phyloP scores from a whole-genome alignment of 139 green algal species.

The Marvania coccoides region DNA sequence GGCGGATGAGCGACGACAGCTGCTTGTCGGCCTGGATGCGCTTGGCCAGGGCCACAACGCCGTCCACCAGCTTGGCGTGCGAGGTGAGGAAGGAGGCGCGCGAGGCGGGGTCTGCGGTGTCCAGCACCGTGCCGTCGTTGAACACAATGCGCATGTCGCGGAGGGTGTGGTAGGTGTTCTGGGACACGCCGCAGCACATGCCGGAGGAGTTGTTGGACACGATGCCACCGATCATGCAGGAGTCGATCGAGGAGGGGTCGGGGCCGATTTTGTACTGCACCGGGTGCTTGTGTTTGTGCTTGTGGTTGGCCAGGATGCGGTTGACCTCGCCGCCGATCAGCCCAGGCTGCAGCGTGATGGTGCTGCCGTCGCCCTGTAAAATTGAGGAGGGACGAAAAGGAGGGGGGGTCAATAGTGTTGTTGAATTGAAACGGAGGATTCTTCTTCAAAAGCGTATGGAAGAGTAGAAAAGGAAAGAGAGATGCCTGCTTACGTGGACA shows the following conservation, averaged over 20 bases:
- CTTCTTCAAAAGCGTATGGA: too few species aligned
- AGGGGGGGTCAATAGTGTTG: too few species aligned
- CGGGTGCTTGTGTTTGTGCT: conserved; percentile 39
- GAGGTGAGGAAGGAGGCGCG: conserved; percentile 67
- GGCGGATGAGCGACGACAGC: conserved; percentile 81
- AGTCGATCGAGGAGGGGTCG: conserved; percentile 93
- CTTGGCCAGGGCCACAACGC: conserved; percentile 62
- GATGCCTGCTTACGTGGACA: conserved; percentile 54
- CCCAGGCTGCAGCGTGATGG: conserved; percentile 90
- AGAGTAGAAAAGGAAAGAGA: not conserved
- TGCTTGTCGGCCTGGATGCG: conserved; percentile 66
- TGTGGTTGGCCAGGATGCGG: conserved; percentile 61
- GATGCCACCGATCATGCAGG: conserved; percentile 88
- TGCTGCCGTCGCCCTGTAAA: conserved; percentile 74
- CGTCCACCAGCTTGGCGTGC: conserved; percentile 66
- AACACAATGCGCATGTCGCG: conserved; percentile 94
- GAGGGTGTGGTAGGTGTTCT: conserved; percentile 93
- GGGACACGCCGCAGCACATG: conserved; percentile 96
- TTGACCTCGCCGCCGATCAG: conserved; percentile 95
- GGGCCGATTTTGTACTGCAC: conserved; percentile 98
- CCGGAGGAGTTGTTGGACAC: conserved; percentile 96
- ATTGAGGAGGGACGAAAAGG: not conserved
- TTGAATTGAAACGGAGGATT: too few species aligned
- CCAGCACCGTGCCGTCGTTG: conserved; percentile 87
- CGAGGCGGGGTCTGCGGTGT: conserved; percentile 74